These are phyloP conservation scores for Sclerospora graminicola DNA, from an alignment of 352 stramenopile genomes.

Conservation along the genomic window DNA sequence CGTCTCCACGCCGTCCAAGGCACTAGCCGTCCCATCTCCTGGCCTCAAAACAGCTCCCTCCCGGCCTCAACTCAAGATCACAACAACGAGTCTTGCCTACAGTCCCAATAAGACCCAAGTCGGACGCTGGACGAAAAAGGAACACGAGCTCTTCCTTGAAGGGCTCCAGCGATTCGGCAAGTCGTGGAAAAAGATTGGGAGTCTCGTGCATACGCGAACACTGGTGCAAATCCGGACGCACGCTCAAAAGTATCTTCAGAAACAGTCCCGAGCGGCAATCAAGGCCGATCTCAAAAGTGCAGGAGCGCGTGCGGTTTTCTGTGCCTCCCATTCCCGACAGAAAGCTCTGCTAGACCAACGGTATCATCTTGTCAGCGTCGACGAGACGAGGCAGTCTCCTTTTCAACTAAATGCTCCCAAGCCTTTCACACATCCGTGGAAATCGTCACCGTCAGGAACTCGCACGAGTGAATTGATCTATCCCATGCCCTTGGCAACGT, in stretches of 20 bases:
- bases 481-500: slow-evolving; percentile 9
- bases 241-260: slow-evolving; percentile 94
- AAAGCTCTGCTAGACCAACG: not conserved
- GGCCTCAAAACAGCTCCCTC: too few species aligned
- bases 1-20: too few species aligned
- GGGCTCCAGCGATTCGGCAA: slow-evolving; percentile 79
- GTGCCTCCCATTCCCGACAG: not conserved
- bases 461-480: slow-evolving; percentile 16
- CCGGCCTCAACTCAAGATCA: too few species aligned
- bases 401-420: not conserved
- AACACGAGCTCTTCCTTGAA: slow-evolving; percentile 85
- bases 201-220: slow-evolving; percentile 64
- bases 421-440: slow-evolving; percentile 2
- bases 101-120: slow-evolving; percentile 18
- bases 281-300: slow-evolving; percentile 26
- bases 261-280: slow-evolving; percentile 53
- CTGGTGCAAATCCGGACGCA: slow-evolving; percentile 95
- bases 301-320: not conserved
- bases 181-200: slow-evolving; percentile 88
- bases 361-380: not conserved
- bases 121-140: slow-evolving; percentile 83
- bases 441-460: slow-evolving; percentile 3
- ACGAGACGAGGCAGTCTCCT: not conserved
- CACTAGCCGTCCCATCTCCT: too few species aligned
- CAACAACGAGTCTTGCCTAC: too few species aligned